Evolutionary conservation across 164 flowering plant species (phyloP), one percentile per base, ranked within the genome.

Genomic region (Stephania cephalantha): DNA sequence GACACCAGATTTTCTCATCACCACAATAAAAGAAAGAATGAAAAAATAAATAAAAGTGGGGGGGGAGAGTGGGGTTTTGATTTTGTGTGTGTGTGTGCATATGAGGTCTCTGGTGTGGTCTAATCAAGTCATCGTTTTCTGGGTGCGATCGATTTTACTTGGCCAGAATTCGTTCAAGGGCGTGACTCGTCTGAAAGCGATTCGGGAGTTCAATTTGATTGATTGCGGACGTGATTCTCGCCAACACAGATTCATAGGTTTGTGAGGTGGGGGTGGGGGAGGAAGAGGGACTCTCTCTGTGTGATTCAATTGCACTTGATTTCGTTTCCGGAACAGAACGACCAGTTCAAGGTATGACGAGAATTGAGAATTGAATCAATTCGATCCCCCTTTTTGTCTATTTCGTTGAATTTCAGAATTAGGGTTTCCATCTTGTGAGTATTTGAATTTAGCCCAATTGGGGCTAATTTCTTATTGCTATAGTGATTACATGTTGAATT

Each of bases 101-200:
- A 25, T 25, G 25, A 25, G 25, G 25, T 25, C 25, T 25, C 25
- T 25, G 25, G 25, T 25, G 25, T 25, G 55, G 55, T 50, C 55
- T 50, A 58, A 15, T 25, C 72, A 79, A 76, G 79, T 77, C 74
- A 61, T 45, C 74, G 71, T 73, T 73, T 58, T 18, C 6, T 58
- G 20, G 64, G 13, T 15, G 10, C 6, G 5, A 50, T 58, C 13
- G 64, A 58, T 58, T 58, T 15, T 58, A 18, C 65, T 50, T 74
- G 76, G 71, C 45, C 35, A 35, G 66, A 22, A 76, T 71, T 76
- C 42, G 5, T 18, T 58, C 15, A 55, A 9, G 31, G 42, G 42
- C 4, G 42, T 35, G 3, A 2, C 42, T 35, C n/a, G 61, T 72
- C 20, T 63, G 79, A 76, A 68, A 81, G 61, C 75, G 73, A 77